These are phyloP conservation scores for Moringa oleifera DNA, from an alignment of 345 rosid species.

Conservation along the genomic window DNA sequence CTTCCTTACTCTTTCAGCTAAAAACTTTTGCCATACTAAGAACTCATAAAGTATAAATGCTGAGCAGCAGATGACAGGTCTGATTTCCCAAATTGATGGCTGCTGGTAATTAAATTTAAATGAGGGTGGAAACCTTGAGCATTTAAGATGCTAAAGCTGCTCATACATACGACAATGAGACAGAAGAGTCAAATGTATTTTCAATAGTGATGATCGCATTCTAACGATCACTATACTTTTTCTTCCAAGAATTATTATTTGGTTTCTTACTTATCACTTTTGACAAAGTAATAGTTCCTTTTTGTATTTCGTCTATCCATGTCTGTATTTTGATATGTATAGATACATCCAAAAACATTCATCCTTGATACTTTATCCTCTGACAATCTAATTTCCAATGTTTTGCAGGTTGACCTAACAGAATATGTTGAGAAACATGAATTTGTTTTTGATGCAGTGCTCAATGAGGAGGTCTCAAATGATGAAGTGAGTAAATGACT, in stretches of 20 bases:
- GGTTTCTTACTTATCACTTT: neutral
- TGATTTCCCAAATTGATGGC: neutral
- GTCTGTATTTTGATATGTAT: too few species aligned
- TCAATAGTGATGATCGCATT: neutral
- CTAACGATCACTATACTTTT: constrained; percentile 1
- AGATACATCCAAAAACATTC: neutral
- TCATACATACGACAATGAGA: neutral
- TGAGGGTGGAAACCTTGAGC: too few species aligned
- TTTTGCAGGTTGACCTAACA: constrained; percentile 86
- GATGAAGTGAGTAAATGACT: constrained; percentile 64
- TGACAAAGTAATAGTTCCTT: neutral
- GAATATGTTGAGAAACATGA: constrained; percentile 93
- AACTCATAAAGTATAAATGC: too few species aligned
- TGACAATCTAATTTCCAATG: constrained; percentile 11
- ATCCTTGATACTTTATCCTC: neutral
- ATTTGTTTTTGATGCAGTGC: constrained; percentile 90
- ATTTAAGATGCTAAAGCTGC: neutral
- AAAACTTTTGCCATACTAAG: too few species aligned
- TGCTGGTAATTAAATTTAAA: too few species aligned
- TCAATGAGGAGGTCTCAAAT: constrained; percentile 95
- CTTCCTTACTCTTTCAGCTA: too few species aligned
- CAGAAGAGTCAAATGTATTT: neutral
- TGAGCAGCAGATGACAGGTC: neutral
- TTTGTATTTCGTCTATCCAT: neutral
- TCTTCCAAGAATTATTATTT: constrained; percentile 1